Base-by-base conservation (phyloP, 108 stramenopile species). In the Skeletonema marinoi region DNA sequence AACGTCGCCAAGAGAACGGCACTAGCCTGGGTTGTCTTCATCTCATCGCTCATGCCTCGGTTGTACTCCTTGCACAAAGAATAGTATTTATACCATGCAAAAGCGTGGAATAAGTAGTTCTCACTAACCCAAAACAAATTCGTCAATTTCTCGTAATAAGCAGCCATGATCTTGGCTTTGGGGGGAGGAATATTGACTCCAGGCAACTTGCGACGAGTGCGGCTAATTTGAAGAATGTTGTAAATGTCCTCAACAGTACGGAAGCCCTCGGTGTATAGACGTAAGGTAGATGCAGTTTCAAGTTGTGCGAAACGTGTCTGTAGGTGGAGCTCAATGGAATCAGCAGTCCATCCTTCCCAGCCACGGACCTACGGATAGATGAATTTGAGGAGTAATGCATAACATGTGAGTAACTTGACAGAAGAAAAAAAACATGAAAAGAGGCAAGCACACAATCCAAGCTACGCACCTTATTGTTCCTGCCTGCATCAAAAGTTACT, bases 161-260 rank as follows among this genome's bases (percentile, higher is more conserved):
- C 87, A 5, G 98, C 98, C 96, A 98, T 94, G 63, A 97, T 87
- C 77, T 95, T 96, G 74, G 97, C 89, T 74, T 97, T 97, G 50
- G 97, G 97, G n/a, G 92, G 84, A 42, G 93, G 82, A 13, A 84
- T 66, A 16, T 85, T 83, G 6, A 88, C 85, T 30, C 87, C 82
- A 8, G 70, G 70, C 25, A 82, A 32, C 81, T 92, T 94, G 46
- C 91, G 80, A 65, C 93, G 87, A 4, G 87, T 82, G 56, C 94
- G 89, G 14, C 88, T 84, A 56, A 97, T 94, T 78, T 95, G 91
- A 63, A 98, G 82, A 86, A 99, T 97, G 81, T 88, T 93, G 93
- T 96, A 96, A 82, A 99, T 98, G 83, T 98, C 98, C 77, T 99
- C 99, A 13, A 98, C 93, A 44, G 97, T 99, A 36, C 98, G 94